Evolutionary conservation across 2,329 filamentous ascomycete species (phyloP).

Genomic region (Neofusicoccum ribis): DNA sequence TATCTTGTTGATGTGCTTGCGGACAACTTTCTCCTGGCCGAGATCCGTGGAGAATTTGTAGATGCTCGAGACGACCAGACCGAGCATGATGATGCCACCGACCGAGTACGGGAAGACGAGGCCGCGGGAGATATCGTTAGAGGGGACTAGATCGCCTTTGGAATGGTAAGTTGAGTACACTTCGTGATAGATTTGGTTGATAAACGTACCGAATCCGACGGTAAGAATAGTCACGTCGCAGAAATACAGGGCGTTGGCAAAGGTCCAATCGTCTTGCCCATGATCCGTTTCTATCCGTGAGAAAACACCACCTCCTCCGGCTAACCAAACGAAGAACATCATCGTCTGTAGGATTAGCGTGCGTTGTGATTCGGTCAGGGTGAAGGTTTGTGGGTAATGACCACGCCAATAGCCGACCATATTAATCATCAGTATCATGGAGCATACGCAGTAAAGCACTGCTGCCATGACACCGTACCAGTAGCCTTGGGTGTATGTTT

Average conservation of each 20-base stretch:
- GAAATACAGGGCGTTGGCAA: slow-evolving; percentile 65
- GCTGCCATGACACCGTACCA: slow-evolving; percentile 84
- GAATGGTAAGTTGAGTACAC: background rate
- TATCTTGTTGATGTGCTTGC: slow-evolving; percentile 57
- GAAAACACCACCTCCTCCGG: slow-evolving; percentile 75
- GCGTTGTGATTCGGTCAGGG: slow-evolving; percentile 75
- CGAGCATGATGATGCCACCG: slow-evolving; percentile 79
- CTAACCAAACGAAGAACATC: slow-evolving; percentile 77
- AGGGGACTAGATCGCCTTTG: slow-evolving; percentile 55
- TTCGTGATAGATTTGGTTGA: background rate
- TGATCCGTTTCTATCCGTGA: slow-evolving; percentile 59
- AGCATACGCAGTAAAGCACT: slow-evolving; percentile 75
- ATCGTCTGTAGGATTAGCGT: slow-evolving; percentile 92
- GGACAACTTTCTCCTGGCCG: slow-evolving; percentile 62
- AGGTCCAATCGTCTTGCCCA: slow-evolving; percentile 60
- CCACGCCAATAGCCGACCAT: slow-evolving; percentile 74
- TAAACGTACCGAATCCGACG: slow-evolving; percentile 33
- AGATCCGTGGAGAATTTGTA: slow-evolving; percentile 64
- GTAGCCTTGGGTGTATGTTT: slow-evolving; percentile 75
- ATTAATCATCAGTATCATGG: slow-evolving; percentile 74
- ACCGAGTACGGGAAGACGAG: slow-evolving; percentile 83
- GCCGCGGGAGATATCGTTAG: slow-evolving; percentile 60
- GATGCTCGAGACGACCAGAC: slow-evolving; percentile 80
- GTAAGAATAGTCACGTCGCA: slow-evolving; percentile 45
- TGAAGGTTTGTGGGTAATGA: slow-evolving; percentile 77